Percentiles rank a stretch among this genome's conserved stretches.
phyloP scores from a whole-genome alignment of 208 protist species.

The Crithidia acanthocephali region DNA sequence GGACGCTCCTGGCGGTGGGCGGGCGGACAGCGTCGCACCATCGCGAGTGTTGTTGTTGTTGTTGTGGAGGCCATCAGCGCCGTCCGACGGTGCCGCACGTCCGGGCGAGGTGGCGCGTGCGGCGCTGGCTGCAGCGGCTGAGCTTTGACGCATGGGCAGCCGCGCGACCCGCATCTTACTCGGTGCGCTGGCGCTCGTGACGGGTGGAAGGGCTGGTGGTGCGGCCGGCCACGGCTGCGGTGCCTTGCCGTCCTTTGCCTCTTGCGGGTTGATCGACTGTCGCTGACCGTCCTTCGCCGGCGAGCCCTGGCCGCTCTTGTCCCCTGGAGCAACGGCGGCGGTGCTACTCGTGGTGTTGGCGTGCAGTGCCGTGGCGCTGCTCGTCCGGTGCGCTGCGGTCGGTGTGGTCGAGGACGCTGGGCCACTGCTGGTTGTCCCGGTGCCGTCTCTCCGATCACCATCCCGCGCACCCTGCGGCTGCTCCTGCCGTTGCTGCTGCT shows the following conservation, averaged over 20 bases:
- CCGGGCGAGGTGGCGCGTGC: background rate
- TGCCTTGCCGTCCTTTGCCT: background rate
- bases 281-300: background rate
- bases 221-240: background rate
- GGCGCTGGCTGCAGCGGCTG: background rate
- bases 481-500: background rate
- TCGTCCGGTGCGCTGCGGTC: background rate
- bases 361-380: background rate
- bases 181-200: background rate
- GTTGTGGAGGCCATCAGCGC: background rate
- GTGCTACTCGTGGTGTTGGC: constrained; percentile 4
- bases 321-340: background rate
- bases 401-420: background rate
- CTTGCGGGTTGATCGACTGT: background rate
- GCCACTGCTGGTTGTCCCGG: background rate
- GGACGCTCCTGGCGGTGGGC: background rate
- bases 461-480: background rate
- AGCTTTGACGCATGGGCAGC: constrained; percentile 2
- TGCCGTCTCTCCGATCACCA: background rate
- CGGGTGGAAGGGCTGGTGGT: constrained; percentile 4
- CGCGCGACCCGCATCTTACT: constrained; percentile 3
- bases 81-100: background rate
- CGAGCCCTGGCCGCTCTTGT: background rate
- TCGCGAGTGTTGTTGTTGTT: background rate
- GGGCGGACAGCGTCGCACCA: background rate